A percentile compares a stretch with the other conserved stretches of the same genome.
Evolutionary conservation across 2,329 filamentous ascomycete species (phyloP).

Genomic region (Laburnicola sp.): DNA sequence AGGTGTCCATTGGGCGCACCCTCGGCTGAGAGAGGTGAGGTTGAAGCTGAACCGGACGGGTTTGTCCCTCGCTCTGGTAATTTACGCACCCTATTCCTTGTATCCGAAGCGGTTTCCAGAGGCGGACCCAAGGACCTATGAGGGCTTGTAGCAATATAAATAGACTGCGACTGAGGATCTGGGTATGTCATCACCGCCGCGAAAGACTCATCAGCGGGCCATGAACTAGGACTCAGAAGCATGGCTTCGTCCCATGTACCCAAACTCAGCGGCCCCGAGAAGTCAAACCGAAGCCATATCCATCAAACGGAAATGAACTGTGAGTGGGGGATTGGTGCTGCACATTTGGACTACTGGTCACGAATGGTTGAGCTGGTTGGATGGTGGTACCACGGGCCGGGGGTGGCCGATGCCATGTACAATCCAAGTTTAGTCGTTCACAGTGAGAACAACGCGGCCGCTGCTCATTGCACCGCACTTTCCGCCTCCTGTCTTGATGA

Average conservation of each 20-base stretch:
- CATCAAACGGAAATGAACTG: conserved; percentile 20
- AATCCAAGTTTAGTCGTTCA: conserved; percentile 57
- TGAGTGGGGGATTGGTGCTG: conserved; percentile 17
- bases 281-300: conserved; percentile 27
- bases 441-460: conserved; percentile 59
- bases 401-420: conserved; percentile 51
- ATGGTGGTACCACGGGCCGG: conserved; percentile 19
- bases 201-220: conserved; percentile 30
- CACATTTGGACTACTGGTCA: conserved; percentile 16
- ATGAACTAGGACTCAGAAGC: conserved; percentile 37
- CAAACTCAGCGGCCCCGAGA: conserved; percentile 32
- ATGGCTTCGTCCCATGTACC: conserved; percentile 38
- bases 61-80: conserved; percentile 18
- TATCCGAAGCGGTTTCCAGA: conserved; percentile 2
- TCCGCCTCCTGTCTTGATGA: conserved; percentile 49
- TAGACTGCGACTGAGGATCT: conserved; percentile 25
- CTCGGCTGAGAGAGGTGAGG: conserved; percentile 37
- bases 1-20: conserved; percentile 15
- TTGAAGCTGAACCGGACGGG: conserved; percentile 26
- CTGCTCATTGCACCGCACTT: conserved; percentile 60
- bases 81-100: no score
- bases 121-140: conserved; percentile 21
- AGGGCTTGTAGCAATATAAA: conserved; percentile 23
- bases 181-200: conserved; percentile 13
- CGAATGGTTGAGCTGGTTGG: conserved; percentile 25